Base-by-base conservation (phyloP, 768 basidiomycete genomes). In the Crassisporium funariophilum region DNA sequence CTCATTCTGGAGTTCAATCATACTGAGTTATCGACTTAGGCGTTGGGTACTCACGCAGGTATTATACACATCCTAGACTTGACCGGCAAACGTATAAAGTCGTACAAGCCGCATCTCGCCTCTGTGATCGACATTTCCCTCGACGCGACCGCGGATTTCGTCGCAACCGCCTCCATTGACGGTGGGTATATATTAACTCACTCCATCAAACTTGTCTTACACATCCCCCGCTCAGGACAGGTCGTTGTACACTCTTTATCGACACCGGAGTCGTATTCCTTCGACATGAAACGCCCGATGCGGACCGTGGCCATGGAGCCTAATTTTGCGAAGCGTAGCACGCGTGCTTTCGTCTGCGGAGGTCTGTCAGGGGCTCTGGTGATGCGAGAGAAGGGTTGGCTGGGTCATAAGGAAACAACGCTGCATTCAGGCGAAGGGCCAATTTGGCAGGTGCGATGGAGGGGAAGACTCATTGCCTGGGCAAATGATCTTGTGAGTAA, bases 301-400 rank as follows among this genome's bases (percentile, higher is more conserved):
- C 86, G 89, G 4, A 86, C 88, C 3, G 78, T 98, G 35, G 83
- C 94, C 2, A 77, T 98, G 46, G 95, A 98, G 59, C 97, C 97
- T 5, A 78, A 84, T 49, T 99, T 95, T 52, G 82, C 87, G 3
- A 89, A 88, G 66, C 81, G 80, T 40, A 76, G 77, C 27, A 81
- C 88, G 6, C 78, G 91, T 16, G 79, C 88, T 0, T 86, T 97
- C 56, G 88, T 97, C 9, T 91, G 88, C 45, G 97, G 95, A 16
- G 97, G 97, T 7, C 78, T 95, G 77, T 87, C 91, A 0, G 95
- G 97, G 4, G 83, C 77, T 16, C 71, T 99, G 20, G 73, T 90
- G n/a, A 58, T 97, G 56, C 82, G 89, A 53, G 95, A 98, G 73
- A 98, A 97, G 62, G 91, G 94, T 5, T 98, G 97, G 95, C 69